Base-by-base conservation (phyloP, 1,284 basidiomycete species). In the Puccinia novopanici region DNA sequence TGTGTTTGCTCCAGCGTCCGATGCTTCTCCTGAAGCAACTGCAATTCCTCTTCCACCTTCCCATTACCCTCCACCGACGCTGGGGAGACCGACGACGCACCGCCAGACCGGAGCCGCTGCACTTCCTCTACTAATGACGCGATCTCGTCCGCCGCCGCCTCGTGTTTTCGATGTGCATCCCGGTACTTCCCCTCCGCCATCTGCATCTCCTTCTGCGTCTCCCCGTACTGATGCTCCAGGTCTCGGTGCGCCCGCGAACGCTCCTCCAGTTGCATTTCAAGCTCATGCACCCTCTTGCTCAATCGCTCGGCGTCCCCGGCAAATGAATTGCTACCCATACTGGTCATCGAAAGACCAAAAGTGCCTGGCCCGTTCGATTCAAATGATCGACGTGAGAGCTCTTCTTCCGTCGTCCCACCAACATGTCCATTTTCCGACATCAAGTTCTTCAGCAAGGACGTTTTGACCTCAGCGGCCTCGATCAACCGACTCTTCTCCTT, bases 351-450 rank as follows among this genome's bases (percentile, higher is more conserved):
- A 82, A 75, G 54, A 27, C 42, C 40, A 22, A 59, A n/a, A 3
- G 68, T 30, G 10, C 50, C 24, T 2, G 24, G 22, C 5, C 24
- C 63, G n/a, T 30, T 55, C 81, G 42, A 83, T 82, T 70, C 70
- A 92, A 84, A 22, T 88, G 88, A 54, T 24, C 81, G 80, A 63
- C 79, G 89, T 57, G 87, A 86, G 65, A 87, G 87, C 61, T 87
- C 87, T 40, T 87, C 85, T 19, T 91, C 84, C 70, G 91, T 90
- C 55, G 90, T 90, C 82, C 92, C 91, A 37, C 92, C 87, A 42
- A 89, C 88, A 74, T 97, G 89, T 12, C 94, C 95, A 84, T 94
- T 92, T 84, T 99, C 97, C 59, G 91, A 90, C 75, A 98, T 89
- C 84, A 97, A 91, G 84, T 91, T 92, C 79, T 93, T 91, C 82